These are phyloP conservation scores for Vitis hybrid DNA, from an alignment of 177 flowering plant species.

Conservation along the genomic window DNA sequence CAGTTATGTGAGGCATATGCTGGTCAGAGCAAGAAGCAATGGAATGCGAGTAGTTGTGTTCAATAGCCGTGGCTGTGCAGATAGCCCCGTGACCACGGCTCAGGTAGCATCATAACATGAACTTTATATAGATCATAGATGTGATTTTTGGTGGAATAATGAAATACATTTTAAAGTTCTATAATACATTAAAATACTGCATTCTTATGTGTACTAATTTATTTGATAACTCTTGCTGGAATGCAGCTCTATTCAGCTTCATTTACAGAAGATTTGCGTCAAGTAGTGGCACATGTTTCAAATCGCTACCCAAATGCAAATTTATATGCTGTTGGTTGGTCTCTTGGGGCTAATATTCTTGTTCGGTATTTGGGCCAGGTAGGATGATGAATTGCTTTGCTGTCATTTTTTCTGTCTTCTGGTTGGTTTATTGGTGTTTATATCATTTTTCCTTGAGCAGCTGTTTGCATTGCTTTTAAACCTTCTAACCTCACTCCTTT, in stretches of 20 bases:
- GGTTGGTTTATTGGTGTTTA: neutral
- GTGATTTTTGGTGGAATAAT: neutral
- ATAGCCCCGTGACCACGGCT: constrained; percentile 84
- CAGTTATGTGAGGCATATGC: constrained; percentile 87
- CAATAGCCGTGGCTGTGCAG: constrained; percentile 91
- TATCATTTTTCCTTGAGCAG: neutral
- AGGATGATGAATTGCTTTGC: constrained; percentile 8
- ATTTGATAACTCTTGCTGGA: constrained; percentile 13
- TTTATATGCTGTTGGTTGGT: constrained; percentile 92
- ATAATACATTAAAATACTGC: neutral
- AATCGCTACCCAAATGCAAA: constrained; percentile 67
- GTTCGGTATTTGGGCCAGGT: constrained; percentile 93
- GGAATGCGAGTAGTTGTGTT: constrained; percentile 89
- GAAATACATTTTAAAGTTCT: neutral
- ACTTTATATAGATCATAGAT: no score
- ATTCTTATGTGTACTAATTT: neutral
- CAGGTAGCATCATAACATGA: constrained; percentile 44
- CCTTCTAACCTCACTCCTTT: neutral
- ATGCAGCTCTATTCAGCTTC: constrained; percentile 97
- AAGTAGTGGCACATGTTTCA: constrained; percentile 67
- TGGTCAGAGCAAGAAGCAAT: constrained; percentile 64
- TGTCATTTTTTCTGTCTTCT: neutral
- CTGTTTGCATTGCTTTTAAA: neutral
- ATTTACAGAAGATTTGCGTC: constrained; percentile 72
- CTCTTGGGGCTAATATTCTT: constrained; percentile 96